phyloP scores from a whole-genome alignment of 2,329 filamentous ascomycete genomes.

The Orbilia quercus region DNA sequence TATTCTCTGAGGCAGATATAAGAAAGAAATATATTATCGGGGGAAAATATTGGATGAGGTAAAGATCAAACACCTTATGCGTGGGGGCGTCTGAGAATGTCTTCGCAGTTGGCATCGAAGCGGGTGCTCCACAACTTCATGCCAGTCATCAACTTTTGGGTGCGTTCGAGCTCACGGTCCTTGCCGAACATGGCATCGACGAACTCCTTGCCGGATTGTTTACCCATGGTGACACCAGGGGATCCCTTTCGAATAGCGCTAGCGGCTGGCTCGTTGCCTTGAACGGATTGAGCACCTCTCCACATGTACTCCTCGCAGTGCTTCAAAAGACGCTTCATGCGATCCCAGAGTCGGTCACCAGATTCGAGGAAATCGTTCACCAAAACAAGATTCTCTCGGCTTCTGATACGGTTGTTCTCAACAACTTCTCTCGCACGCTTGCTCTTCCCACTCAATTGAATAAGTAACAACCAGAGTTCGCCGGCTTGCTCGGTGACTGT shows the following conservation, averaged over 20 bases:
- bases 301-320: slow-evolving; percentile 95
- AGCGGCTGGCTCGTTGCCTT: slow-evolving; percentile 66
- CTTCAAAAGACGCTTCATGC: slow-evolving; percentile 87
- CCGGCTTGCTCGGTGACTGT: slow-evolving; percentile 91
- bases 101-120: slow-evolving; percentile 95
- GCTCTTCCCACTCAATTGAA: slow-evolving; percentile 92
- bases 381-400: slow-evolving; percentile 78
- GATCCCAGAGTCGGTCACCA: slow-evolving; percentile 85
- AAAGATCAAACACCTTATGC: slow-evolving; percentile 64
- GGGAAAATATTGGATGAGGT: background rate
- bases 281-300: slow-evolving; percentile 76
- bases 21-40: slow-evolving; percentile 34
- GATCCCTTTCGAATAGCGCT: slow-evolving; percentile 66
- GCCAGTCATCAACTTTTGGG: slow-evolving; percentile 90
- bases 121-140: slow-evolving; percentile 90
- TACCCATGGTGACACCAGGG: slow-evolving; percentile 76
- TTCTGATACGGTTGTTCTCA: slow-evolving; percentile 74
- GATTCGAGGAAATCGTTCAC: slow-evolving; percentile 90
- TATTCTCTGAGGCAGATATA: slow-evolving; percentile 57
- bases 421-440: slow-evolving; percentile 83
- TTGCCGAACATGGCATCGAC: slow-evolving; percentile 95
- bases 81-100: slow-evolving; percentile 76
- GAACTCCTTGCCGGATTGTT: slow-evolving; percentile 92
- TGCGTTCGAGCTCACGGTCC: slow-evolving; percentile 87
- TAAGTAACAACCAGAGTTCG: slow-evolving; percentile 93